Evolutionary conservation across 2,329 filamentous ascomycete species (phyloP).

Genomic region (Cytospora leucostoma): DNA sequence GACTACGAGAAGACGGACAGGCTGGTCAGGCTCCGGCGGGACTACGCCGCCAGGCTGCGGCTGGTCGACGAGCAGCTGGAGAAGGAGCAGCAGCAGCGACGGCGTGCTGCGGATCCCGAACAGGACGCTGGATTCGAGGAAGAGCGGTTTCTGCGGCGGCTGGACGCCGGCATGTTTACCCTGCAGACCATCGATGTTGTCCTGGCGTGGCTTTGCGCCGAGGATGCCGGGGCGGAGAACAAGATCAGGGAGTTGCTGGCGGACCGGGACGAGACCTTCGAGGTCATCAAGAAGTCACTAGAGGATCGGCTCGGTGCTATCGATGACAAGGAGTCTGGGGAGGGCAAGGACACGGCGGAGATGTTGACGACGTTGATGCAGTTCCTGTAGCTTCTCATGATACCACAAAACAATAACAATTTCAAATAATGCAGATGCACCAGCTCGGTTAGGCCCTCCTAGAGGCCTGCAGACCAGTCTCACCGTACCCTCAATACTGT

Average conservation of each 20-base stretch:
- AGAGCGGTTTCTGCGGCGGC: conserved; percentile 71
- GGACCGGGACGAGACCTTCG: conserved; percentile 67
- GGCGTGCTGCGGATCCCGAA: conserved; percentile 42
- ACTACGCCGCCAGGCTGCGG: conserved; percentile 65
- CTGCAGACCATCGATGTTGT: conserved; percentile 83
- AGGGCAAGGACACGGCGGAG: conserved; percentile 58
- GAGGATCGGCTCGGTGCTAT: conserved; percentile 58
- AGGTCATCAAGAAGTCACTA: conserved; percentile 65
- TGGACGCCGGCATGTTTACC: conserved; percentile 83
- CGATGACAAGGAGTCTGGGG: conserved; percentile 49
- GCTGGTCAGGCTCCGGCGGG: conserved; percentile 69
- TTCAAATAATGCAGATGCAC: conserved; percentile 17
- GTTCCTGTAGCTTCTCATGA: conserved; percentile 44
- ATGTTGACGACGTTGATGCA: conserved; percentile 56
- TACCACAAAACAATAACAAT: conserved; percentile 21
- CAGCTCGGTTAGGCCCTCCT: background rate
- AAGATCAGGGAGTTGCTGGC: conserved; percentile 66
- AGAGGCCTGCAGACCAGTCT: background rate
- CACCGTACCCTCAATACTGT: conserved; percentile 8
- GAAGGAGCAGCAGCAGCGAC: conserved; percentile 49
- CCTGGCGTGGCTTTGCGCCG: conserved; percentile 86
- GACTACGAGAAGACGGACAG: conserved; percentile 83
- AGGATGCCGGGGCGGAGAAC: conserved; percentile 74
- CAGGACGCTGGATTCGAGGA: conserved; percentile 65
- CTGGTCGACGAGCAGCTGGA: conserved; percentile 64